Evolutionary conservation across 176 grass and related monocot genomes (phyloP), one percentile per base, ranked within the genome.

Genomic region (Hsuehochloa calcarea): DNA sequence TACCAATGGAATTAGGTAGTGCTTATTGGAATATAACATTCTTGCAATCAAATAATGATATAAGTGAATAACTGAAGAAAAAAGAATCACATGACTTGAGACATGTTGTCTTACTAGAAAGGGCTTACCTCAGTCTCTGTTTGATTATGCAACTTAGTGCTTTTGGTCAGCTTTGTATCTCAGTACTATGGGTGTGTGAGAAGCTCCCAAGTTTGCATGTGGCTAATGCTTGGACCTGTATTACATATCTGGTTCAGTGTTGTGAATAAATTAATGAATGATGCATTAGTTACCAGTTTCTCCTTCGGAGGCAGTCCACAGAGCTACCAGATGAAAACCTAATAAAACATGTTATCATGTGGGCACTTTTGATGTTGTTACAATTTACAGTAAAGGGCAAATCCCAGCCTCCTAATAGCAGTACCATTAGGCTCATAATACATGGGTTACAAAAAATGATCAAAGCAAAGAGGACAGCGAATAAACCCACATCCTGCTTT

Each of bases 11-110:
- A 60, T 71, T 41, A 61, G 38, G 47, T 23, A 70, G 50, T 58
- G 19, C 38, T 70, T 55, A 40, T 71, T 17, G 15, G 40, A 86
- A 22, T 50, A 41, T 85, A 55, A 12, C 54, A 59, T 76, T 75
- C 17, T 43, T 69, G 8, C n/a, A 85, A 68, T 29, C 16, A 70
- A 83, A 75, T 60, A 44, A 40, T 40, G 38, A 40, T 7, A 40
- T 40, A 40, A 40, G 38, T 40, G 38, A 40, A 40, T 40, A 40
- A 62, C 71, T 75, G 31, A 35, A 15, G 35, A 65, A 62, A 65
- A 65, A 65, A 10, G 8, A 67, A 46, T 75, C 20, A 12, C 31
- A 68, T 10, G 65, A 61, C 50, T 68, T 40, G 41, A 87, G 26
- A 40, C 23, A 84, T 31, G 69, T 59, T 49, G 1, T 26, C 70